Evolutionary conservation across 148 eudicot species (phyloP), one percentile per base, ranked within the genome.

Genomic region (Camellia sinensis): DNA sequence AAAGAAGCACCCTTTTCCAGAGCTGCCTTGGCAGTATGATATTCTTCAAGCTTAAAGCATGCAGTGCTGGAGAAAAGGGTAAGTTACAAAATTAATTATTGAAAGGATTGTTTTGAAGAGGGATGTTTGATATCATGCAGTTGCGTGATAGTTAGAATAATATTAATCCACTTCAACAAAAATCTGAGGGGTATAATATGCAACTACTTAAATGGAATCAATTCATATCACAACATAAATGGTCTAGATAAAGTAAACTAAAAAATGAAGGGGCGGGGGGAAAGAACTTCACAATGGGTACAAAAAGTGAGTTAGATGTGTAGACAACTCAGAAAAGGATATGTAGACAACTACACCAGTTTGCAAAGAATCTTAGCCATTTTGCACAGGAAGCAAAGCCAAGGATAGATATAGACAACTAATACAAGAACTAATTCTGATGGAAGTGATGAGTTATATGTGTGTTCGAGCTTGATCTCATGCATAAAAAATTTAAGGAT

Each of bases 11-110:
- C 82, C 14, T 74, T 80, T 59, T 80, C 82, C 54, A 80, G 73
- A 66, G 78, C 73, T 45, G 78, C 82, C 78, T 80, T 80, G 64
- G 82, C 82, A 64, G 78, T 66, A n/a, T 74, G 78, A 46, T 80
- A 80, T 41, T 80, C 82, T 66, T 65, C 78, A 8, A 80, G 78
- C 43, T 64, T 80, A 44, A 80, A 65, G 74, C 82, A 80, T 66
- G 82, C 82, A 80, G 43, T 80, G 73, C 82, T 80, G 75, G 63
- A 72, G 22, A 61, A 53, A 2, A 8, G 43, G 5, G 8, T 1
- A 29, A 46, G 12, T 37, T 22, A 13, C 15, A 7, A 46, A 60
- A 61, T 13, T 41, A 69, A 41, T 21, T 12, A 3, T 67, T 15
- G 46, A 67, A 13, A 41, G 71, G 48, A 15, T 67, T 67, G 11